These are phyloP conservation scores for Escovopsis weberi DNA, from an alignment of 2,329 filamentous ascomycete genomes.

Conservation along the genomic window DNA sequence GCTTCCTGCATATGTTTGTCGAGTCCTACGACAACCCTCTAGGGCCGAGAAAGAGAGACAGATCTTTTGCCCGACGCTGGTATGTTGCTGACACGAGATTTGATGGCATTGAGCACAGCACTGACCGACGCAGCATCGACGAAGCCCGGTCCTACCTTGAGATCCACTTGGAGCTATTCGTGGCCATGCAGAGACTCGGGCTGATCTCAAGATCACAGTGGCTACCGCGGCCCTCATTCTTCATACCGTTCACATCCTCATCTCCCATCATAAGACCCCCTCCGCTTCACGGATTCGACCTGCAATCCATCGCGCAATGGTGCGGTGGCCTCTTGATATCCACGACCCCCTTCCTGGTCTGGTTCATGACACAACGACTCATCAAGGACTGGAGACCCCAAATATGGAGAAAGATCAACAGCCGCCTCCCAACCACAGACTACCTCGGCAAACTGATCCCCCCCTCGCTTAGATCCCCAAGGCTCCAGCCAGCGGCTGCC, in stretches of 20 bases:
- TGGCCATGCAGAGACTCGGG: slow-evolving; percentile 37
- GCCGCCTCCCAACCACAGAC: slow-evolving; percentile 24
- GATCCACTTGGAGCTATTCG: slow-evolving; percentile 36
- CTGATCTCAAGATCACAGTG: slow-evolving; percentile 26
- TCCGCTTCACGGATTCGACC: slow-evolving; percentile 22
- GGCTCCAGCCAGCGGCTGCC: slow-evolving; percentile 1
- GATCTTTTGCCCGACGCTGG: slow-evolving; percentile 12
- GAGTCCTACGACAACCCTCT: slow-evolving; percentile 13
- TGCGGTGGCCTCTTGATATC: slow-evolving; percentile 25
- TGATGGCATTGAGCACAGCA: not conserved
- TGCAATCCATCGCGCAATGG: slow-evolving; percentile 28
- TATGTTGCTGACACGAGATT: slow-evolving; percentile 8
- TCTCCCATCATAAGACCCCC: slow-evolving; percentile 37
- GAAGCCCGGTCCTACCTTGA: slow-evolving; percentile 28
- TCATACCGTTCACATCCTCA: slow-evolving; percentile 37
- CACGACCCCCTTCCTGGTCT: slow-evolving; percentile 31
- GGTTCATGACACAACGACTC: slow-evolving; percentile 27
- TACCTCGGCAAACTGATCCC: slow-evolving; percentile 14
- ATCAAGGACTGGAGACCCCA: slow-evolving; percentile 21
- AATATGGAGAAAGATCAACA: slow-evolving; percentile 26
- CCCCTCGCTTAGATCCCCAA: slow-evolving; percentile 7
- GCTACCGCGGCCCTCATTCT: slow-evolving; percentile 34
- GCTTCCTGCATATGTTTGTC: slow-evolving; percentile 14
- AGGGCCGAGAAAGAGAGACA: slow-evolving; percentile 13
- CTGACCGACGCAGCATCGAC: slow-evolving; percentile 12